phyloP scores from a whole-genome alignment of 495 filamentous ascomycete species.

The Baudoinia panamericana region DNA sequence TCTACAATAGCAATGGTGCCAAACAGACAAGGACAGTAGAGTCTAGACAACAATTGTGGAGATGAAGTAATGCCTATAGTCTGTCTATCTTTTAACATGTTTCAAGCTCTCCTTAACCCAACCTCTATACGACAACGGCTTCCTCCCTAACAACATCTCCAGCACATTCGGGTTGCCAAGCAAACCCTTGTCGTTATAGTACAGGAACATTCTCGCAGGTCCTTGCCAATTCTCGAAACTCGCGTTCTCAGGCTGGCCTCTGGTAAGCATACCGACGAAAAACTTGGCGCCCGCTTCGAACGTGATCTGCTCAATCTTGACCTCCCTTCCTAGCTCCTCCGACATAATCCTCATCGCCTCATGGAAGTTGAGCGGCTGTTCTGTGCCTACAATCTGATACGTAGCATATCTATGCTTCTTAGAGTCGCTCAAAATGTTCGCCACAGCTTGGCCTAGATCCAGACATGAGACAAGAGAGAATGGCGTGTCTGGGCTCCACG shows the following conservation, averaged over 20 bases:
- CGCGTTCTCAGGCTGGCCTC: constrained; percentile 5
- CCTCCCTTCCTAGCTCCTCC: constrained; percentile 15
- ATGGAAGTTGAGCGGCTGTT: constrained; percentile 8
- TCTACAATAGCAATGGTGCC: too few species aligned
- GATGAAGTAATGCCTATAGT: too few species aligned
- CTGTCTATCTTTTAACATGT: not conserved
- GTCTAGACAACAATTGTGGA: too few species aligned
- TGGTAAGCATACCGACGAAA: constrained; percentile 1
- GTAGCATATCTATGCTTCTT: constrained; percentile 26
- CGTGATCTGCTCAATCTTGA: constrained; percentile 6
- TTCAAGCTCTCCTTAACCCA: constrained; percentile 8
- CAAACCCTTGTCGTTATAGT: constrained; percentile 26
- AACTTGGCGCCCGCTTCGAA: constrained; percentile 7
- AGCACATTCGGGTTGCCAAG: constrained; percentile 27
- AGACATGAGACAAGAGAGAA: not conserved
- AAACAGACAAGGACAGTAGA: too few species aligned
- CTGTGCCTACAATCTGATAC: constrained; percentile 25
- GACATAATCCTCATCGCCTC: constrained; percentile 4
- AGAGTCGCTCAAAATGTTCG: constrained; percentile 21
- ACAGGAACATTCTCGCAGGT: constrained; percentile 25
- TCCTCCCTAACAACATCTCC: constrained; percentile 27
- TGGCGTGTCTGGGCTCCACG: constrained; percentile 13
- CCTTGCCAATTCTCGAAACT: constrained; percentile 18
- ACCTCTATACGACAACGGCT: constrained; percentile 19
- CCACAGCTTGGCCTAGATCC: not conserved